Evolutionary conservation across 2,329 filamentous ascomycete species (phyloP), one percentile per base, ranked within the genome.

Genomic region (Basipetospora sp.): DNA sequence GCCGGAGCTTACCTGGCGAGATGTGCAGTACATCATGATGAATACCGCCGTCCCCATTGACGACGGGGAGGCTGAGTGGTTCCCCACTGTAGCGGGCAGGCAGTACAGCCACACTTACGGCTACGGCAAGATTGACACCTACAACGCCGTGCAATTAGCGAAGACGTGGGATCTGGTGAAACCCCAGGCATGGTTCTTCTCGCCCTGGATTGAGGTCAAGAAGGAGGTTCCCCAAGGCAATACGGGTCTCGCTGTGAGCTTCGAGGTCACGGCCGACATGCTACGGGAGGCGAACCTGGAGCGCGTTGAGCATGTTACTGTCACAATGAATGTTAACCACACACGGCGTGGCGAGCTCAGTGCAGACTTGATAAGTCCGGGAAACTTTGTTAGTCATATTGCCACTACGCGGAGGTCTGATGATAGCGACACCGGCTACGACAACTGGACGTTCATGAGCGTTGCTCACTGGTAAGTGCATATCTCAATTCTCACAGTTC

Each of bases 371-470:
- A 74, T 83, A 52, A 94, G 86, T 48, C 90, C 90, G 0, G 65
- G 74, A 22, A 82, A 84, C 8, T 62, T 94, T 41, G 65, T 85
- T 44, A 94, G 85, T 52, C 79, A 94, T 52, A 73, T 98, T 38
- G 80, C 87, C 4, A 81, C 77, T 10, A 65, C 79, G 2, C 80
- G 90, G 45, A 69, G 69, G 42, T 57, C 73, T 16, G 90, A 98
- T 55, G 63, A 69, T 2, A 70, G 69, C 26, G 53, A 60, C 1
- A 58, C 60, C 16, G 90, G 90, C 8, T 98, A 96, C 54, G 63
- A 77, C 27, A 85, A 96, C 59, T 98, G 90, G 90, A 96, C 88
- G 0, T 98, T 98, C 51, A 98, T 98, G 90, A 92, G 80, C 43
- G 90, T 98, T 27, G 87, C 79, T 45, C 90, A 98, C 55, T 98